Percentiles rank a stretch among this genome's conserved stretches.
phyloP scores from a whole-genome alignment of 805 yeast species.

The Myxozyma monticola region DNA sequence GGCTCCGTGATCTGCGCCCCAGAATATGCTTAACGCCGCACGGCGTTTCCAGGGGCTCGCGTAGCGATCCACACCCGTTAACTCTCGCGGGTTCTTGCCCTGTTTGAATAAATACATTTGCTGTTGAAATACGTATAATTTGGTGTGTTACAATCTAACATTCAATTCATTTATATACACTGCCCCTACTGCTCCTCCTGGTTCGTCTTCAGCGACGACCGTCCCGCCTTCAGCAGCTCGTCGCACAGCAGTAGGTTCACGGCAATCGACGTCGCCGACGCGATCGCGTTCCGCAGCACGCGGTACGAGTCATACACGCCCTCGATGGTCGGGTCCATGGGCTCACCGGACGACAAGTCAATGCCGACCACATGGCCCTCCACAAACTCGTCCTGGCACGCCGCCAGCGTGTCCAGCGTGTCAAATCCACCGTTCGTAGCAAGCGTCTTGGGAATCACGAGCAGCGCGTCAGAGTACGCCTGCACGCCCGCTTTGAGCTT shows the following conservation, averaged over 20 bases:
- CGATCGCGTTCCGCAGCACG: slow-evolving; percentile 87
- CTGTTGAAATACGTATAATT: too few species aligned
- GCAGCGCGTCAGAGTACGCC: slow-evolving; percentile 90
- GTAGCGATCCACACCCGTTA: too few species aligned
- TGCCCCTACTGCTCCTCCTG: slow-evolving; percentile 18
- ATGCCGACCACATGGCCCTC: slow-evolving; percentile 81
- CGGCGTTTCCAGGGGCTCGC: too few species aligned
- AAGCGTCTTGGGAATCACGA: slow-evolving; percentile 89
- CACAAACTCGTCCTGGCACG: slow-evolving; percentile 83
- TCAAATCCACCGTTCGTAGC: slow-evolving; percentile 92
- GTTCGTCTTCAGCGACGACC: slow-evolving; percentile 78
- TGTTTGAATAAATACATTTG: too few species aligned
- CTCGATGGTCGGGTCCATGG: slow-evolving; percentile 89
- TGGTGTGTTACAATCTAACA: too few species aligned
- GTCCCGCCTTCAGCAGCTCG: slow-evolving; percentile 94
- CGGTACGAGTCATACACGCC: slow-evolving; percentile 97
- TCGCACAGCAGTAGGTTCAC: slow-evolving; percentile 90
- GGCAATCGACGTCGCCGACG: slow-evolving; percentile 92
- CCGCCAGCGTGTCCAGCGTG: slow-evolving; percentile 81
- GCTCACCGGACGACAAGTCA: slow-evolving; percentile 87
- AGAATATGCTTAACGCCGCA: too few species aligned
- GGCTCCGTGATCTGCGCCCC: too few species aligned
- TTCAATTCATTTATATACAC: too few species aligned
- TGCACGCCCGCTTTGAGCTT: slow-evolving; percentile 84
- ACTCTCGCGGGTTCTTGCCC: too few species aligned